These are phyloP conservation scores for Eimeria falciformis DNA, from an alignment of 169 alveolate genomes.

Conservation along the genomic window DNA sequence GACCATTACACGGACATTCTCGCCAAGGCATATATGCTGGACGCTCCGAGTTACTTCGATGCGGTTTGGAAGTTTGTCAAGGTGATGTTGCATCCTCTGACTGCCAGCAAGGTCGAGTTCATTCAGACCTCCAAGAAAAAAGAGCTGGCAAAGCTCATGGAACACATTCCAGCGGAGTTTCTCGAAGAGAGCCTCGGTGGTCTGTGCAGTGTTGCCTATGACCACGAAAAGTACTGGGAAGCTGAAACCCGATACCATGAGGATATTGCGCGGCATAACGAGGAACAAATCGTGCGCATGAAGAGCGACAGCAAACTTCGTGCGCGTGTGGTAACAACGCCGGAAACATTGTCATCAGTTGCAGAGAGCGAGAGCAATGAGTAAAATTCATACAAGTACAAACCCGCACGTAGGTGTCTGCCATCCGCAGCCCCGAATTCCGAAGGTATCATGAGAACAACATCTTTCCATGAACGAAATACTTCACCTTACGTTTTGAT, in stretches of 20 bases:
- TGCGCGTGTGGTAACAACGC: neutral
- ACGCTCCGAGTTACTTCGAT: conserved; percentile 64
- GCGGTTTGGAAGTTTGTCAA: conserved; percentile 40
- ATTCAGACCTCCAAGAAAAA: neutral
- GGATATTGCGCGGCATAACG: neutral
- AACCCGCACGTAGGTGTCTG: neutral
- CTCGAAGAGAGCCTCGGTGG: conserved; percentile 65
- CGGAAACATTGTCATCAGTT: neutral
- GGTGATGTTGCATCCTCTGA: conserved; percentile 60
- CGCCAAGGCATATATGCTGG: conserved; percentile 53
- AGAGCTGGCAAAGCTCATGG: neutral
- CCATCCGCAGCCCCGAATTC: neutral
- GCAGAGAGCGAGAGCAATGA: neutral
- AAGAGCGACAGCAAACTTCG: too few relatives aligned
- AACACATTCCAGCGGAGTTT: conserved; percentile 6
- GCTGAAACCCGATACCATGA: conserved; percentile 25
- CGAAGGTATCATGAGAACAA: neutral
- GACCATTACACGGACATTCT: conserved; percentile 68
- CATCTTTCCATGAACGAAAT: neutral
- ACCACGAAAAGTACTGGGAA: conserved; percentile 56
- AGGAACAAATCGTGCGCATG: neutral
- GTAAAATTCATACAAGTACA: neutral
- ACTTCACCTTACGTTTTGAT: too few relatives aligned
- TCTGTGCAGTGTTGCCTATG: conserved; percentile 15
- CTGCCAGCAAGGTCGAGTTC: conserved; percentile 52